Evolutionary conservation across 192 early-diverging fungal genomes (phyloP), one percentile per base, ranked within the genome.

Genomic region (Endogone sp.): DNA sequence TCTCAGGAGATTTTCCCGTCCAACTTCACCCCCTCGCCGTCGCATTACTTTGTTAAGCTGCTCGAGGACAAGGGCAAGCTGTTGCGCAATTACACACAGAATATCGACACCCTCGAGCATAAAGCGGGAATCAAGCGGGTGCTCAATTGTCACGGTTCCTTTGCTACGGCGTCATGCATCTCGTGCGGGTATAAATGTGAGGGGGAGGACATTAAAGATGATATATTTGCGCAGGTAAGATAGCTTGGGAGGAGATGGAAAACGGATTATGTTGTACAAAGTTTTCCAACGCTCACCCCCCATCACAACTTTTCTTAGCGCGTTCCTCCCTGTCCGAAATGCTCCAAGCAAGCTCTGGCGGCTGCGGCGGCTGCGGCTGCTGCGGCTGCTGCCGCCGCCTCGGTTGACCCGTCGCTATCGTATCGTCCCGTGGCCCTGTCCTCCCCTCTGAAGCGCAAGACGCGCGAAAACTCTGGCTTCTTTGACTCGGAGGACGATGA

Each of bases 41-140:
- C 89, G 4, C 96, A 98, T 73, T 73, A 82, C 32, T 98, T 98
- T 80, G 83, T 98, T 66, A 95, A 94, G 74, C 68, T 94, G 55
- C 75, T 99, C 10, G 95, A 99, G 71, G 82, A 91, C 6, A 79
- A 91, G 61, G 91, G 86, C 2, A 92, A 94, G 77, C 79, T 99
- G 55, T 71, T 98, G 25, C 81, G 95, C 62, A 98, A 98, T 69
- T 99, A 99, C 73, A 97, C 97, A 1, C 97, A 99, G 69, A 99
- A 99, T 69, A 99, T 99, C 63, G 96, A 98, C 72, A 96, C 94
- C 2, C 74, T 99, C 13, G 97, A 99, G 74, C 88, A 93, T 55
- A 83, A 88, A 30, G 90, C 93, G 8, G 93, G 91, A 4, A 97
- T 99, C 55, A 76, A 85, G 26, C 82, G 78, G 3, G 86, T 98